Evolutionary conservation across 2,329 filamentous ascomycete species (phyloP), one percentile per base, ranked within the genome.

Genomic region (Penicillium hordei): DNA sequence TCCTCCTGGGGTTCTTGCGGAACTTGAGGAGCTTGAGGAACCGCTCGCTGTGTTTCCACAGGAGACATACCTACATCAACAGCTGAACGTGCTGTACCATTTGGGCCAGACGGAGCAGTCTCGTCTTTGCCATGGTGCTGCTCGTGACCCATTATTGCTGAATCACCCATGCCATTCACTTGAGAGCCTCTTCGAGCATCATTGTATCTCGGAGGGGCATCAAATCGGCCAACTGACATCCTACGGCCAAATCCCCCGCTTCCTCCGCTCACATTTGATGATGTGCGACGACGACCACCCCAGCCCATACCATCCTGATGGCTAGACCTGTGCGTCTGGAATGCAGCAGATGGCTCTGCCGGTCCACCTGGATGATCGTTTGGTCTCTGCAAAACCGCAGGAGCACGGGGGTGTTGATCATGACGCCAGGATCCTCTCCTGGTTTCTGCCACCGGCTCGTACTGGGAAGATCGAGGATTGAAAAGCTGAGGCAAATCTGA

Each of bases 401-500:
- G 89, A 63, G 93, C 88, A 48, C 89, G 86, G 56, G 85, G 82
- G 60, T 84, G 82, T 54, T 81, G 76, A 52, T 94, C 90, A 55
- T 86, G 84, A 51, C 89, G 85, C 62, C 84, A 78, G 31, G 89
- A 86, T 19, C 85, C 86, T 63, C 91, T 86, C 38, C 92, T 87
- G 61, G 78, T 80, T 55, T 96, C 91, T 52, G 84, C 80, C 4
- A 93, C 93, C 17, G 93, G 92, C 71, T 97, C 93, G 66, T 96
- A 96, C 50, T 91, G 88, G 19, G 93, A 93, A 53, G 91, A 96
- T 55, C 95, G 89, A n/a, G 93, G 96, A 72, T 97, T 97, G 78
- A 87, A 97, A 0, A 97, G 80, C 73, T 97, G 83, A 60, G 85
- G 87, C 12, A 83, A 81, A 55, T 83, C 81, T 0, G 79, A 71